Percentiles rank a stretch among this genome's conserved stretches.
phyloP scores from a whole-genome alignment of 495 filamentous ascomycete species.

The Glutinoglossum americanum region DNA sequence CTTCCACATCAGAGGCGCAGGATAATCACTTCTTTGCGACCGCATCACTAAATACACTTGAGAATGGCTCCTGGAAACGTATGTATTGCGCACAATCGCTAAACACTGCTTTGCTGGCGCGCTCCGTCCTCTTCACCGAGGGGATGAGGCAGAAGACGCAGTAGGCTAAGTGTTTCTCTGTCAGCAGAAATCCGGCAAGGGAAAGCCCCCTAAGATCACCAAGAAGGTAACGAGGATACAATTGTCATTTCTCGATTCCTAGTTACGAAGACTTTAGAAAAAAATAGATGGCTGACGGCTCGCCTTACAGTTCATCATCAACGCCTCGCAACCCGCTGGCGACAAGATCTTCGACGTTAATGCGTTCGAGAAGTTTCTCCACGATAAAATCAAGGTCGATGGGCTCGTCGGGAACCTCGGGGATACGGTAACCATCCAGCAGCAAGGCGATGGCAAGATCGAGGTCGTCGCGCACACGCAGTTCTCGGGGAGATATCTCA shows the following conservation, averaged over 20 bases:
- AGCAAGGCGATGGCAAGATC: slow-evolving; percentile 85
- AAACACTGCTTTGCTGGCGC: slow-evolving; percentile 73
- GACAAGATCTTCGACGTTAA: slow-evolving; percentile 99
- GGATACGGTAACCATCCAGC: slow-evolving; percentile 74
- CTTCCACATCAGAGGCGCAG: slow-evolving; percentile 24
- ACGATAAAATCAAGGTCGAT: slow-evolving; percentile 99
- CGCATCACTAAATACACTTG: slow-evolving; percentile 5
- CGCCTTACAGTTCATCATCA: slow-evolving; percentile 70
- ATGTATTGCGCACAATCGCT: slow-evolving; percentile 31
- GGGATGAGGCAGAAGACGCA: slow-evolving; percentile 35
- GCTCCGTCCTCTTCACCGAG: slow-evolving; percentile 22
- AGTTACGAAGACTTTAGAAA: slow-evolving; percentile 5
- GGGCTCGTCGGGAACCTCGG: slow-evolving; percentile 95
- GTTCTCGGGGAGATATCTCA: slow-evolving; percentile 96
- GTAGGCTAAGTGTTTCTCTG: slow-evolving; percentile 64
- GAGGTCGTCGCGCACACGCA: slow-evolving; percentile 93
- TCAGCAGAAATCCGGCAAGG: slow-evolving; percentile 39
- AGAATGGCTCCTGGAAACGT: slow-evolving; percentile 45
- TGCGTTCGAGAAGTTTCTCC: slow-evolving; percentile 99
- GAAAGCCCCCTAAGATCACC: slow-evolving; percentile 44
- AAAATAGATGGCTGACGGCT: not conserved
- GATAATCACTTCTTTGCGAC: slow-evolving; percentile 48
- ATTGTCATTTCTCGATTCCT: not conserved
- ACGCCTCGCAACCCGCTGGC: slow-evolving; percentile 85
- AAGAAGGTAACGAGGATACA: slow-evolving; percentile 47